These are phyloP conservation scores for Cydonia oblonga DNA, from an alignment of 331 rosid species.

Conservation along the genomic window DNA sequence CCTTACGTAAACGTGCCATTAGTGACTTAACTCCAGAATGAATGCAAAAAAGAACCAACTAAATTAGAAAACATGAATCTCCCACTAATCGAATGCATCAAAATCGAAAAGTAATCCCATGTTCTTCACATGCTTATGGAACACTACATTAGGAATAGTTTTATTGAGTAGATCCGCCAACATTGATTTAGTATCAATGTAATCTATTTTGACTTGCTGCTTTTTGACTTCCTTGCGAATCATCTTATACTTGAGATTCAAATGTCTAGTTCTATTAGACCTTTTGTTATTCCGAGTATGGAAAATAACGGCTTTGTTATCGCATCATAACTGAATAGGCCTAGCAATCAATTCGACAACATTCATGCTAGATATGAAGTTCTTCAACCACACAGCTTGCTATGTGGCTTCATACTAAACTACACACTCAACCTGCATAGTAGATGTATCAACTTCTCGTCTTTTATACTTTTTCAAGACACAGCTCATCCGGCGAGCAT, in stretches of 20 bases:
- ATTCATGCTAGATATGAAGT: neutral
- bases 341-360: neutral
- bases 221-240: neutral
- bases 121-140: neutral
- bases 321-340: neutral
- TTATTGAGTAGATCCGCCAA: neutral
- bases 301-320: neutral
- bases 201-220: neutral
- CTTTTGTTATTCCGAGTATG: neutral
- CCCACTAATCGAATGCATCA: neutral
- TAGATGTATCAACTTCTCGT: neutral
- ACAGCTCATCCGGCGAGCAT: rapidly evolving
- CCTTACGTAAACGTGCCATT: too few species aligned
- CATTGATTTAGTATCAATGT: neutral
- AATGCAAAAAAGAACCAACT: neutral
- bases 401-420: neutral
- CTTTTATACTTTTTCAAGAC: neutral
- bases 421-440: too few species aligned
- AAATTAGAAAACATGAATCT: neutral
- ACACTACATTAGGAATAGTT: neutral
- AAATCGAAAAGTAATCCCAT: neutral
- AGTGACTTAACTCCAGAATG: neutral
- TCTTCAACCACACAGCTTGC: neutral
- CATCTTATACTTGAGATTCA: neutral
- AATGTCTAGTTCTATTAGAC: neutral